Evolutionary conservation across 2,329 filamentous ascomycete species (phyloP).

Genomic region (Neocatenulostroma microsporum): DNA sequence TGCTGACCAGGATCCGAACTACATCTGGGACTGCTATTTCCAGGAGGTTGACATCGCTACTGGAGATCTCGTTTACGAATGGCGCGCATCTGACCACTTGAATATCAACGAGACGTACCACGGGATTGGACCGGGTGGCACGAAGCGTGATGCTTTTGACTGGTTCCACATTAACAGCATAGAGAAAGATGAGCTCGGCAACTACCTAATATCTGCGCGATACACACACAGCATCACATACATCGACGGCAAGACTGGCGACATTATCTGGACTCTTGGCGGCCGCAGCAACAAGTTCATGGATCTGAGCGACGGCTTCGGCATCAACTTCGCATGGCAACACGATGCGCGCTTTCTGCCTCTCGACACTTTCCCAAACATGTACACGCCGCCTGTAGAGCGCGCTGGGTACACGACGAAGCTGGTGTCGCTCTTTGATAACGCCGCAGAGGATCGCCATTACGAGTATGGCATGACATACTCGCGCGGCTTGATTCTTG

Average conservation of each 20-base stretch:
- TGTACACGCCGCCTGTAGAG: constrained; percentile 17
- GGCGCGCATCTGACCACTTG: constrained; percentile 42
- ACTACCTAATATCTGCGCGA: constrained; percentile 42
- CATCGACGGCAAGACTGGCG: constrained; percentile 36
- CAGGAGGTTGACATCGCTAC: constrained; percentile 42
- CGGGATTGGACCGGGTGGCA: constrained; percentile 32
- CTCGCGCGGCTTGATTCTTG: constrained; percentile 27
- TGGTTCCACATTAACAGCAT: constrained; percentile 49
- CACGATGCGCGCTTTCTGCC: constrained; percentile 26
- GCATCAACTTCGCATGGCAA: constrained; percentile 28
- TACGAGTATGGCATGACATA: constrained; percentile 23
- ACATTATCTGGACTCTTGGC: constrained; percentile 42
- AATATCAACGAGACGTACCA: constrained; percentile 26
- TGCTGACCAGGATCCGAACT: constrained; percentile 14
- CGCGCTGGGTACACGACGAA: constrained; percentile 30
- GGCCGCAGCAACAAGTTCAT: constrained; percentile 37
- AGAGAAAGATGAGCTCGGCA: constrained; percentile 39
- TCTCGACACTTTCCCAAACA: constrained; percentile 20
- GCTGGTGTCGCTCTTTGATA: constrained; percentile 47
- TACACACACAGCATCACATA: constrained; percentile 39
- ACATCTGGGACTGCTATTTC: constrained; percentile 37
- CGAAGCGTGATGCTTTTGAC: constrained; percentile 41
- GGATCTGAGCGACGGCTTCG: constrained; percentile 22
- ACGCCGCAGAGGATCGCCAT: constrained; percentile 39
- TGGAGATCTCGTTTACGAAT: constrained; percentile 39